These are phyloP conservation scores for Craterostigma plantagineum DNA, from an alignment of 257 asterid species.

Conservation along the genomic window DNA sequence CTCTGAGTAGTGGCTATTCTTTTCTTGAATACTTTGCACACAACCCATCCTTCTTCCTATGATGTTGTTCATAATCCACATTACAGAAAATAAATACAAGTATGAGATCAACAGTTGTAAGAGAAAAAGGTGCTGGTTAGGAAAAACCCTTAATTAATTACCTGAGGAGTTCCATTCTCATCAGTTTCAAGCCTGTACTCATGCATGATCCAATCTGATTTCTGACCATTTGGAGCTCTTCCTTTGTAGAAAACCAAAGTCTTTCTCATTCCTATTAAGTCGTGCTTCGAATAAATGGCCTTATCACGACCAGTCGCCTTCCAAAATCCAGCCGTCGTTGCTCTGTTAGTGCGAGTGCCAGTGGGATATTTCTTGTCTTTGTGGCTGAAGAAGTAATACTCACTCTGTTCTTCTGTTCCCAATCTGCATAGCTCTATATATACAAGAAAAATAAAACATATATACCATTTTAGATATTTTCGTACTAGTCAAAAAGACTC, in stretches of 20 bases:
- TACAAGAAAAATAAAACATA: no score
- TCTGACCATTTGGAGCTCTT: conserved; percentile 86
- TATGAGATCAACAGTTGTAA: no score
- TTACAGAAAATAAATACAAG: no score
- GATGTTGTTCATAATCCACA: conserved; percentile 1
- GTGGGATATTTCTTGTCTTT: conserved; percentile 90
- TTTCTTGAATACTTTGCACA: conserved; percentile 81
- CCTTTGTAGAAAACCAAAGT: conserved; percentile 80
- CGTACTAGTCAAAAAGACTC: background rate
- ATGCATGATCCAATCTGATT: conserved; percentile 93
- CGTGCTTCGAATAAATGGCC: conserved; percentile 67
- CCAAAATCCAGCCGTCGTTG: conserved; percentile 90
- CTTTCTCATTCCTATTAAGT: conserved; percentile 78
- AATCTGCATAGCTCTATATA: conserved; percentile 73
- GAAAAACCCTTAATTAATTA: conserved; percentile 10
- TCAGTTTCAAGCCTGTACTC: conserved; percentile 78
- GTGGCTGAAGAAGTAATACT: conserved; percentile 92
- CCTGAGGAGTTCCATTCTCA: conserved; percentile 74
- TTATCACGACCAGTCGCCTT: conserved; percentile 91
- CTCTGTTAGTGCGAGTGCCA: conserved; percentile 81
- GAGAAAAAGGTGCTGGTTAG: background rate
- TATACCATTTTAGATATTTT: background rate
- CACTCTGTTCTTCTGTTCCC: conserved; percentile 68
- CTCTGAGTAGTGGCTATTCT: conserved; percentile 32
- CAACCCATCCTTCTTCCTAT: conserved; percentile 99